Conservation (phyloP, 208 protist genomes). For the Acanthamoeba quina region DNA sequence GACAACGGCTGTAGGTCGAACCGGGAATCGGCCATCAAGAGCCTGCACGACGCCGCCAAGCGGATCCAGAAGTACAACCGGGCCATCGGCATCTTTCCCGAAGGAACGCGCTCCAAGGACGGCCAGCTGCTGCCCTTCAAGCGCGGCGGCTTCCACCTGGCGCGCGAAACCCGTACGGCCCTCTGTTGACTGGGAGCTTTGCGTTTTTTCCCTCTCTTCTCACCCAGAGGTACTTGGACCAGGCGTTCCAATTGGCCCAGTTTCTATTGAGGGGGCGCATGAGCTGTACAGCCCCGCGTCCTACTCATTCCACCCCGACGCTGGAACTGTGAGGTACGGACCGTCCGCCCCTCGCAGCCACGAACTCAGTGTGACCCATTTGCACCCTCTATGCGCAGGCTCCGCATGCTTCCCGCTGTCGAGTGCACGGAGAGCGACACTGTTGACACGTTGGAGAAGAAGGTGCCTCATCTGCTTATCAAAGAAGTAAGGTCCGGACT, state of each 20-base stretch:
- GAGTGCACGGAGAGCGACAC: slow-evolving; percentile 7
- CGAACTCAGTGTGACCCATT: background rate
- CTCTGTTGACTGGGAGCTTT: background rate
- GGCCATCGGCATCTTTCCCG: slow-evolving; percentile 19
- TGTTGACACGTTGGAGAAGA: background rate
- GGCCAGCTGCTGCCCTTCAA: slow-evolving; percentile 19
- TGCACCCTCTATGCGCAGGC: background rate
- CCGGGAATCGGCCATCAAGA: slow-evolving; percentile 21
- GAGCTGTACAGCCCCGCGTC: background rate
- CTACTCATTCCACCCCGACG: background rate
- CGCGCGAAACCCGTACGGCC: background rate
- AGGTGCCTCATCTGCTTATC: background rate
- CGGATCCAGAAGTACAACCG: slow-evolving; percentile 22
- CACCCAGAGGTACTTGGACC: background rate
- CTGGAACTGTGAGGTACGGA: background rate
- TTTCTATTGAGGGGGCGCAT: background rate
- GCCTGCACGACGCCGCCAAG: slow-evolving; percentile 21
- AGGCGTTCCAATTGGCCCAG: background rate
- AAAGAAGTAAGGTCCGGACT: background rate
- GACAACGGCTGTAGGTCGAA: background rate
- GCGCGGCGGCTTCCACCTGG: slow-evolving; percentile 31
- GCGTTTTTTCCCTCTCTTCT: background rate
- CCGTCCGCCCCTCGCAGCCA: background rate
- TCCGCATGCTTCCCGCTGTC: background rate
- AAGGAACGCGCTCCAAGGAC: slow-evolving; percentile 45